These are phyloP conservation scores for Globisporangium paddicum DNA, from an alignment of 352 stramenopile genomes.

Conservation along the genomic window DNA sequence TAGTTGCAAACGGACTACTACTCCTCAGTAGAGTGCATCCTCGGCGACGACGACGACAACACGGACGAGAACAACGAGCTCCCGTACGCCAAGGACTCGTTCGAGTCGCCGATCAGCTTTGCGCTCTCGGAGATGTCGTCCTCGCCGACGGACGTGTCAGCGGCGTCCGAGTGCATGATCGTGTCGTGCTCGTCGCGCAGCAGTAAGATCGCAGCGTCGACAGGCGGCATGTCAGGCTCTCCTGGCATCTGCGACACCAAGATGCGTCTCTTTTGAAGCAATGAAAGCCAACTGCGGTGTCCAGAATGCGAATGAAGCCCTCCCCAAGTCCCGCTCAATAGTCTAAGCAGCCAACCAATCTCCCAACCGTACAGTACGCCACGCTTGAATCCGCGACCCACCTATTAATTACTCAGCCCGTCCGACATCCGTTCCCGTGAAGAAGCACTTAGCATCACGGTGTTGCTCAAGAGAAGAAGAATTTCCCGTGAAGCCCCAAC, in stretches of 20 bases:
- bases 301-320: constrained; percentile 1
- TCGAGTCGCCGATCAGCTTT: constrained; percentile 43
- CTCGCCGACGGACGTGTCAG: constrained; percentile 60
- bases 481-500: neutral
- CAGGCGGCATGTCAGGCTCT: neutral
- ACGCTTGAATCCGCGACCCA: neutral
- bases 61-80: constrained; percentile 53
- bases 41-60: constrained; percentile 55
- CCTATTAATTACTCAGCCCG: constrained; percentile 3
- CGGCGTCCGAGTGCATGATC: constrained; percentile 41
- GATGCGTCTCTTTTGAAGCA: constrained; percentile 1
- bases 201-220: neutral
- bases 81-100: constrained; percentile 58
- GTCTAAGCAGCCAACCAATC: neutral
- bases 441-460: neutral
- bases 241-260: neutral
- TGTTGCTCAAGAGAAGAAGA: neutral
- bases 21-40: constrained; percentile 51
- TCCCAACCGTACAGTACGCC: neutral
- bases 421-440: neutral
- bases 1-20: constrained; percentile 57
- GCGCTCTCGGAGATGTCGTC: constrained; percentile 59
- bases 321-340: neutral
- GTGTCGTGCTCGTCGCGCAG: constrained; percentile 20
- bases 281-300: neutral